Evolutionary conservation across 768 basidiomycete species (phyloP).

Genomic region (Agrocybe chaxingu): DNA sequence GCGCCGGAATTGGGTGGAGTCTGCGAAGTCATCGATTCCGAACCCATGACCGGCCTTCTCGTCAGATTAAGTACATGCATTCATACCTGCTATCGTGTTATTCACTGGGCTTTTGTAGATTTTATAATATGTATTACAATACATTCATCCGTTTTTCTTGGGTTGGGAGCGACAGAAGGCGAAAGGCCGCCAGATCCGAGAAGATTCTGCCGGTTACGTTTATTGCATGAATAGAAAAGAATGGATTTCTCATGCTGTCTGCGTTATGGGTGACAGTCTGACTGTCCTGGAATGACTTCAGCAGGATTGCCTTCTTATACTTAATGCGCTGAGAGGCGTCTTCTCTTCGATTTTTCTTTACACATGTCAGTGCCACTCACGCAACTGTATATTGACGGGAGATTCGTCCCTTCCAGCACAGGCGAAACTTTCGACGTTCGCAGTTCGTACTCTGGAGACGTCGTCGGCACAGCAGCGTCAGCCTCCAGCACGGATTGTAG

Average conservation of each 20-base stretch:
- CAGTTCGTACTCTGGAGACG: conserved; percentile 37
- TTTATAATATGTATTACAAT: conserved; percentile 5
- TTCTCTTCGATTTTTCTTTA: neutral
- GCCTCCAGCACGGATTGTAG: conserved; percentile 43
- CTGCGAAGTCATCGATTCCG: neutral
- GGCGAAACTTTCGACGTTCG: conserved; percentile 41
- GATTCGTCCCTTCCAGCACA: conserved; percentile 29
- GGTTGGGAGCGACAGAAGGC: neutral
- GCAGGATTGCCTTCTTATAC: too few relatives aligned
- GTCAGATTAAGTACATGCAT: conserved; percentile 3
- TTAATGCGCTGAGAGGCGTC: too few relatives aligned
- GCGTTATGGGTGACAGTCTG: neutral
- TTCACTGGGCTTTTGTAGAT: conserved; percentile 1
- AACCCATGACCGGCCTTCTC: neutral
- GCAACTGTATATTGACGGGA: conserved; percentile 39
- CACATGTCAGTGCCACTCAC: conserved; percentile 24
- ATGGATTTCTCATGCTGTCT: conserved; percentile 1
- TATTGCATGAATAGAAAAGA: neutral
- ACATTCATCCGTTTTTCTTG: neutral
- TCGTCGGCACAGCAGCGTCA: conserved; percentile 43
- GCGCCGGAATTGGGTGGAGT: conserved; percentile 36
- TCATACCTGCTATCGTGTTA: conserved; percentile 3
- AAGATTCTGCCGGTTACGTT: neutral
- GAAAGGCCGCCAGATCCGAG: neutral
- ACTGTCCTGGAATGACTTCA: too few relatives aligned